A percentile compares a stretch with the other conserved stretches of the same genome.
These are phyloP conservation scores for Murraya paniculata DNA, from an alignment of 345 rosid species.

Conservation along the genomic window DNA sequence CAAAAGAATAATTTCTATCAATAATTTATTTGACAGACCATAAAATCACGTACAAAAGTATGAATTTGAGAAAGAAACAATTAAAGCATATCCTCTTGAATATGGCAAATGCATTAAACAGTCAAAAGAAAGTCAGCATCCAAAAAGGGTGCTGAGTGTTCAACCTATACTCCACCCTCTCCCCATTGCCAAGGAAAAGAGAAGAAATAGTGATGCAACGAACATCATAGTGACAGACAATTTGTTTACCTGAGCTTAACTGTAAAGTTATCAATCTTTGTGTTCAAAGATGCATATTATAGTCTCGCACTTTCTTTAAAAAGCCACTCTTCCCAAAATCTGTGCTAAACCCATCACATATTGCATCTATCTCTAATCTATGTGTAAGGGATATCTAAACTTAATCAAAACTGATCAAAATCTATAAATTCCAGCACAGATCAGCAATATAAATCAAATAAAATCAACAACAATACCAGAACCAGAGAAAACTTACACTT, in stretches of 20 bases:
- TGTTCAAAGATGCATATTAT: not conserved
- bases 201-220: not conserved
- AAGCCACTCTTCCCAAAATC: not conserved
- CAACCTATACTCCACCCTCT: not conserved
- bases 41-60: not conserved
- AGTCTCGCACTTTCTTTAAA: not conserved
- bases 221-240: not conserved
- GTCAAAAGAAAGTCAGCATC: not conserved
- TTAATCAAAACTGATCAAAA: not conserved
- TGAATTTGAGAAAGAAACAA: not conserved
- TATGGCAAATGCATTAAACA: not conserved
- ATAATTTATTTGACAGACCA: slow-evolving; percentile 1
- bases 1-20: not conserved
- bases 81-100: not conserved
- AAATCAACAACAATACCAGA: slow-evolving; percentile 1
- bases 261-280: not conserved
- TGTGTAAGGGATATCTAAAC: not conserved
- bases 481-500: slow-evolving; percentile 49
- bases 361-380: not conserved
- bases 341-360: not conserved
- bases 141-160: not conserved
- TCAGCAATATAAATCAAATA: not conserved
- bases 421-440: not conserved
- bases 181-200: not conserved
- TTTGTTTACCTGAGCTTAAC: not conserved